A percentile compares a stretch with the other conserved stretches of the same genome.
Evolutionary conservation across 495 filamentous ascomycete species (phyloP).

Genomic region (Pseudoneurospora amorphoporcata): DNA sequence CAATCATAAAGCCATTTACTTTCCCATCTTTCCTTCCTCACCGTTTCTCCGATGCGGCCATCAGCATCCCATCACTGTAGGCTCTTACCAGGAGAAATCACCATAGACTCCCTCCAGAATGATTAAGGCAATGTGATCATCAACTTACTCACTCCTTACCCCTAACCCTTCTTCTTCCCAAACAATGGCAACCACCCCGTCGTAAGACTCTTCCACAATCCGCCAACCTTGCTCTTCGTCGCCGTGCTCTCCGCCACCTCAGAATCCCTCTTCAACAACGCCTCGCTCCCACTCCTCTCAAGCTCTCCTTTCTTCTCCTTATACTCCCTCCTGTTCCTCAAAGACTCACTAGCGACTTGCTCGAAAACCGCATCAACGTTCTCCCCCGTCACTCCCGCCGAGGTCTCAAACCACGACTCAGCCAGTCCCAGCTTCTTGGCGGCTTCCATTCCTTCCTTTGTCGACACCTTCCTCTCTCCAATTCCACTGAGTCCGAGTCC

Average conservation of each 20-base stretch:
- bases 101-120: neutral
- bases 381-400: conserved; percentile 25
- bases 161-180: neutral
- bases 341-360: conserved; percentile 20
- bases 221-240: neutral
- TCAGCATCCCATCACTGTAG: neutral
- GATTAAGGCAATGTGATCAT: neutral
- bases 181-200: neutral
- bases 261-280: neutral
- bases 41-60: neutral
- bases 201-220: neutral
- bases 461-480: neutral
- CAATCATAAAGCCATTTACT: neutral
- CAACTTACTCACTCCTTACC: neutral
- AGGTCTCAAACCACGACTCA: conserved; percentile 19
- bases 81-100: neutral
- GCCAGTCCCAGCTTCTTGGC: neutral
- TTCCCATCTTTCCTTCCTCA: neutral
- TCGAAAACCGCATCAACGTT: conserved; percentile 25
- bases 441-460: neutral
- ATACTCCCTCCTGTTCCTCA: conserved; percentile 14
- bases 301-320: conserved; percentile 15
- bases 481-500: neutral
- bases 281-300: conserved; percentile 6
- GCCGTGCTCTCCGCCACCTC: neutral